Conservation (phyloP, 352 stramenopile species). For the Globisporangium uncinulatum region DNA sequence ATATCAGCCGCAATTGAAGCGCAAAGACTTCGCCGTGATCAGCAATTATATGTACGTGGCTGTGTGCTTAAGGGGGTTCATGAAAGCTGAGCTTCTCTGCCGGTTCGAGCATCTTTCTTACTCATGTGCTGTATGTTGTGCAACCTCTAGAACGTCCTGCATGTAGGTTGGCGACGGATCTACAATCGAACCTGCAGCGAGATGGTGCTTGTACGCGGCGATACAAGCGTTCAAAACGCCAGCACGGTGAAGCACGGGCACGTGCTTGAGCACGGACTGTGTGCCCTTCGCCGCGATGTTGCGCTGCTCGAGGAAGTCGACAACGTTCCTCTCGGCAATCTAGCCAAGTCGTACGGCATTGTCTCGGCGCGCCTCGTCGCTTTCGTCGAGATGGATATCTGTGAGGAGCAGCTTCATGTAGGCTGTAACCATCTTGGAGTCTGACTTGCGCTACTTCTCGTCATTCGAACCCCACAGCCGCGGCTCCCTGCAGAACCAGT, state of each 20-base stretch:
- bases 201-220: constrained; percentile 2
- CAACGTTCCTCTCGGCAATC: not conserved
- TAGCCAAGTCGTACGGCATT: not conserved
- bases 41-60: no score
- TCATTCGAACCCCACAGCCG: not conserved
- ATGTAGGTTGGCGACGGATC: no score
- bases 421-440: not conserved
- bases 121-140: no score
- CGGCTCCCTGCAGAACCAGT: not conserved
- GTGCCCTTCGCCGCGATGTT: not conserved
- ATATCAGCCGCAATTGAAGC: no score
- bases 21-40: no score
- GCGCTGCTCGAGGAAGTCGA: not conserved
- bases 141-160: no score
- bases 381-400: constrained; percentile 1
- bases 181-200: not conserved
- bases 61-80: no score
- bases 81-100: no score
- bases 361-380: constrained; percentile 3
- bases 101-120: no score
- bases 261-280: constrained; percentile 6
- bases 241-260: constrained; percentile 1
- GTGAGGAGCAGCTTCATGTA: constrained; percentile 3
- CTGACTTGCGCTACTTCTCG: not conserved
- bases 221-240: constrained; percentile 2